A percentile compares a stretch with the other conserved stretches of the same genome.
These are phyloP conservation scores for Viola odorata DNA, from an alignment of 345 rosid genomes.

Conservation along the genomic window DNA sequence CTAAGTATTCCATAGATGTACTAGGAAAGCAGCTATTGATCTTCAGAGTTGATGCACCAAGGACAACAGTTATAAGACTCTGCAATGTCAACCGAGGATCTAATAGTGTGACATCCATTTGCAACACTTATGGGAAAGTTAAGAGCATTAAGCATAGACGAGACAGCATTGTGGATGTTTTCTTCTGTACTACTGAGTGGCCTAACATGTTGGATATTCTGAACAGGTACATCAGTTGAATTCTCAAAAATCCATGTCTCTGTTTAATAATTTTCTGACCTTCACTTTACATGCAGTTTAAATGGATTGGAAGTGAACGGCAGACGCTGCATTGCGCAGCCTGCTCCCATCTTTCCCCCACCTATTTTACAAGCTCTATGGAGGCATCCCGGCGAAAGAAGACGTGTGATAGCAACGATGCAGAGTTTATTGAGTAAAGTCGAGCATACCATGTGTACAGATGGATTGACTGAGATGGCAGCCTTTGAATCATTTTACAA, in stretches of 20 bases:
- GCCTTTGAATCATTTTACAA: not conserved
- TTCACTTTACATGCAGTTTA: constrained; percentile 15
- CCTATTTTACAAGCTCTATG: constrained; percentile 29
- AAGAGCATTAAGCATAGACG: not conserved
- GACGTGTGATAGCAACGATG: constrained; percentile 19
- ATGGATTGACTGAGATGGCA: constrained; percentile 5
- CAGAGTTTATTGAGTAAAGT: constrained; percentile 15
- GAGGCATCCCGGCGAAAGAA: constrained; percentile 30
- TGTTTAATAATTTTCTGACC: not conserved
- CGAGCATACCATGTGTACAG: constrained; percentile 7
- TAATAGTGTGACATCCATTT: not conserved
- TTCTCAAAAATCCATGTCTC: constrained; percentile 1
- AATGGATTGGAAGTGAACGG: constrained; percentile 30
- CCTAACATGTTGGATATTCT: constrained; percentile 41
- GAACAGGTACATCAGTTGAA: constrained; percentile 21
- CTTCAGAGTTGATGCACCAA: constrained; percentile 44
- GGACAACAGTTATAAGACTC: constrained; percentile 38
- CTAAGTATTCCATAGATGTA: constrained; percentile 25
- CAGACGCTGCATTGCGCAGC: constrained; percentile 23
- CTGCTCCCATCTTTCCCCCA: constrained; percentile 31
- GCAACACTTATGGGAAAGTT: constrained; percentile 21
- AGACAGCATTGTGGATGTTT: constrained; percentile 16
- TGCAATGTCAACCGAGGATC: constrained; percentile 5
- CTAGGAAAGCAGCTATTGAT: constrained; percentile 20
- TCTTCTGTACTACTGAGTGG: constrained; percentile 31